A percentile compares a stretch with the other conserved stretches of the same genome.
Conservation (phyloP, 1,139 yeast genomes). For the Debaryomyces psychrophilus region DNA sequence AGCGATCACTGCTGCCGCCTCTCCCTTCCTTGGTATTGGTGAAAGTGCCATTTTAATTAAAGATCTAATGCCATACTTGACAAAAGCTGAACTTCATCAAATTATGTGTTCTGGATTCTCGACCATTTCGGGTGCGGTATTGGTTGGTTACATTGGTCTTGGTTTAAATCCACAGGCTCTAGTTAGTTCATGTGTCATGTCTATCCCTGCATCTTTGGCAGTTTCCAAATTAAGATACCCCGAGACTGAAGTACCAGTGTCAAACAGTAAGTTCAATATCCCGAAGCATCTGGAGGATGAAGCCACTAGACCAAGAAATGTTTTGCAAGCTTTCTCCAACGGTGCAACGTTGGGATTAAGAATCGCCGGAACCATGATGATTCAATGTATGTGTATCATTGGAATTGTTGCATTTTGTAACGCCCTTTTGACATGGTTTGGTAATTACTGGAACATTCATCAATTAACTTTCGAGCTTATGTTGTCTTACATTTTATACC, state of each 20-base stretch:
- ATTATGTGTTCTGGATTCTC: conserved; percentile 70
- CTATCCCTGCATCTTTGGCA: conserved; percentile 69
- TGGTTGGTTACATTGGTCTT: conserved; percentile 66
- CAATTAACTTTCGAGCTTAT: conserved; percentile 59
- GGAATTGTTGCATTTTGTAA: conserved; percentile 61
- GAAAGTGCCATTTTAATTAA: conserved; percentile 67
- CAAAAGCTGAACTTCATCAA: conserved; percentile 67
- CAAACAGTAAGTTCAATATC: conserved; percentile 52
- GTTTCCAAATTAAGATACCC: conserved; percentile 66
- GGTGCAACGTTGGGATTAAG: conserved; percentile 65
- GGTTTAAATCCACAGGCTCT: conserved; percentile 68
- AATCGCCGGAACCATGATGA: conserved; percentile 63
- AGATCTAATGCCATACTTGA: conserved; percentile 62
- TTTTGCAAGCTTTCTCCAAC: conserved; percentile 64
- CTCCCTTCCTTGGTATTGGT: conserved; percentile 72
- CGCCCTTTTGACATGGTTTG: conserved; percentile 65
- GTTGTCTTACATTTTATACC: conserved; percentile 61
- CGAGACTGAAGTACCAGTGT: conserved; percentile 59
- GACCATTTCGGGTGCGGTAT: conserved; percentile 67
- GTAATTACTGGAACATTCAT: conserved; percentile 62
- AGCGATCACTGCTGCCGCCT: conserved; percentile 69
- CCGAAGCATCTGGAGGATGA: conserved; percentile 44
- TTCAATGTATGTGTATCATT: conserved; percentile 66
- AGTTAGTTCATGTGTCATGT: conserved; percentile 71
- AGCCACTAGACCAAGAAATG: conserved; percentile 52